Base-by-base conservation (phyloP, 371 early-diverging fungal genomes). In the Circinella umbellata region DNA sequence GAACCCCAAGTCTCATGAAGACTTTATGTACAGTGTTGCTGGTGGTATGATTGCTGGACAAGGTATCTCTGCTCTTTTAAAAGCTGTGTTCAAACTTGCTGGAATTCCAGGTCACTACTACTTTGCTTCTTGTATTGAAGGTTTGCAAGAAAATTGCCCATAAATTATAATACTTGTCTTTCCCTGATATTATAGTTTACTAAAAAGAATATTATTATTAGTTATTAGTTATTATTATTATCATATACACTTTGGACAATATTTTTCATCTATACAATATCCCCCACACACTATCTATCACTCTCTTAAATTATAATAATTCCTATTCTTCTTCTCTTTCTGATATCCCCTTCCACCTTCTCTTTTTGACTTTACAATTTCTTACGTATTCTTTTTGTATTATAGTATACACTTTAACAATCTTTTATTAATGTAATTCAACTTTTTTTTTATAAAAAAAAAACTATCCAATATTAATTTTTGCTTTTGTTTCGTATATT, bases 1-100 rank as follows among this genome's bases (percentile, higher is more conserved):
- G 55, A 67, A 63, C 49, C 75, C 80, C 51, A 60, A 36, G 17
- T 67, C 73, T 18, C 78, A 82, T 53, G 89, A 87, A 35, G 73
- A 85, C 62, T 81, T 75, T 54, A 80, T 85, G 84, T 88, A 84
- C 76, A 80, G 88, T n/a, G 76, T 86, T 59, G 90, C 92, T 60
- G 86, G 84, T 70, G 93, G 93, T 66, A 72, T 91, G 69, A 88
- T 92, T 75, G 90, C 91, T 69, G 93, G 93, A 67, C 90, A 89
- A 71, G 93, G 93, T 74, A 86, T 92, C 61, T 85, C 86, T 55
- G 92, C 91, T 61, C 76, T 91, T 53, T 67, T 91, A 69, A 79
- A 86, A 64, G 90, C 91, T 37, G 73, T 89, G 48, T 77, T 89
- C 69, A 79, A 78, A 36, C 72, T 92, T n/a, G 68, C 67, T 18